These are phyloP conservation scores for Pilasporangium apinafurcum DNA, from an alignment of 352 stramenopile species.

Conservation along the genomic window DNA sequence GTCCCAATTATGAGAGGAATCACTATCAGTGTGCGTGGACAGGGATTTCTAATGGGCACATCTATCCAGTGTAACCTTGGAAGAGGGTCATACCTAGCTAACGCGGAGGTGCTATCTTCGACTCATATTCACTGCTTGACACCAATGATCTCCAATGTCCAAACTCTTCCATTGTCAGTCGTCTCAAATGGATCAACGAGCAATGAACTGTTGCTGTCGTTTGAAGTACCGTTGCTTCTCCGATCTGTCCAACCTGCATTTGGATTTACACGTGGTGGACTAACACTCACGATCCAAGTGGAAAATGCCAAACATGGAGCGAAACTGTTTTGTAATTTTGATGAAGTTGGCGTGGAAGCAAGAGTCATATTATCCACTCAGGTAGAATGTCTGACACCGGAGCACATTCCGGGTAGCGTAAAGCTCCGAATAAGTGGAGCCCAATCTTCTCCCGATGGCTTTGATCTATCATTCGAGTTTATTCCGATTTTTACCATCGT, in stretches of 20 bases:
- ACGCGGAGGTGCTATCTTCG: conserved; percentile 9
- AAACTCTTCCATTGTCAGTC: conserved; percentile 17
- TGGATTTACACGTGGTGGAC: conserved; percentile 22
- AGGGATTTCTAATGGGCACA: conserved; percentile 5
- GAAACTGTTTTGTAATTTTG: conserved; percentile 23
- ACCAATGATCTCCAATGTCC: conserved; percentile 4
- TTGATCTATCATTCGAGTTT: conserved; percentile 17
- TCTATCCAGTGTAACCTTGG: conserved; percentile 19
- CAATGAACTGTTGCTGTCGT: conserved; percentile 26
- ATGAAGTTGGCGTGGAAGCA: conserved; percentile 3
- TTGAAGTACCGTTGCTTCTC: conserved; percentile 16
- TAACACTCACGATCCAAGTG: conserved; percentile 12
- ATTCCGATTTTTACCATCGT: conserved; percentile 20
- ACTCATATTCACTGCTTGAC: conserved; percentile 10
- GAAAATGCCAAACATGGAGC: background rate
- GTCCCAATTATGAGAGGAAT: conserved; percentile 13
- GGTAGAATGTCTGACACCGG: conserved; percentile 18
- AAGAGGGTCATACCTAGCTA: conserved; percentile 4
- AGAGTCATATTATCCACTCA: conserved; percentile 7
- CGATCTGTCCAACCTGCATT: conserved; percentile 10
- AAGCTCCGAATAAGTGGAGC: conserved; percentile 11
- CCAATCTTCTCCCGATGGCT: conserved; percentile 2
- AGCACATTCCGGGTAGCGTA: conserved; percentile 8
- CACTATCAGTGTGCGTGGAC: conserved; percentile 15
- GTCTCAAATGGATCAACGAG: conserved; percentile 4